Base-by-base conservation (phyloP, 1,284 basidiomycete genomes). In the Singerocomus rubriflavus region DNA sequence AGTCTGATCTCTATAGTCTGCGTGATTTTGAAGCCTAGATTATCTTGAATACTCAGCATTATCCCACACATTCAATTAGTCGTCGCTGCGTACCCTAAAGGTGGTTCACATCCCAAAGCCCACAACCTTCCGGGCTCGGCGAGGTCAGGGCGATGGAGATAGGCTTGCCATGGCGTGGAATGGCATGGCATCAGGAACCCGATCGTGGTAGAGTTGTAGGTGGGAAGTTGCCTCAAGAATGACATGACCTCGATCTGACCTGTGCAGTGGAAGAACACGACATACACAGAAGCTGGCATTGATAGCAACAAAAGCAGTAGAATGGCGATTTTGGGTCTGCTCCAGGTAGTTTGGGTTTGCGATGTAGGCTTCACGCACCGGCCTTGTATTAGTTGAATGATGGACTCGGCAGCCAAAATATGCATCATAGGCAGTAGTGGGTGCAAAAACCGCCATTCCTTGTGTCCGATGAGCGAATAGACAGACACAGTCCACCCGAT, bases 361-460 rank as follows among this genome's bases (percentile, higher is more conserved):
- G 51, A 51, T 14, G 44, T 21, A 44, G 29, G 17, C n/a, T 42
- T 57, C 40, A 26, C 32, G 5, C 44, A 36, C 35, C 46, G 48
- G 37, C 13, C 17, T 26, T 55, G 61, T 37, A 65, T 75, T 12
- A 76, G 54, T 50, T 82, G 77, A 36, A 85, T 76, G 13, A 96
- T 70, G 3, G 85, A 82, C 51, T 83, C 84, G 0, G 92, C 75
- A 26, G 90, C 88, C 50, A 97, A 78, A 25, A 96, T 62, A 56
- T 95, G 85, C 37, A 97, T 71, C n/a, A 92, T 70, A 0, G 96
- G 94, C 1, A 98, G 74, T 5, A 98, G 66, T 0, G 95, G 94
- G 59, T 98, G 96, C 4, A 99, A 73, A 71, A 99, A 99, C 4
- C 97, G 77, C 88, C 94, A 98, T 74, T 99, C 97, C 60, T 98